phyloP scores from a whole-genome alignment of 2,329 filamentous ascomycete genomes.

The Verticillium zaregamsianum region DNA sequence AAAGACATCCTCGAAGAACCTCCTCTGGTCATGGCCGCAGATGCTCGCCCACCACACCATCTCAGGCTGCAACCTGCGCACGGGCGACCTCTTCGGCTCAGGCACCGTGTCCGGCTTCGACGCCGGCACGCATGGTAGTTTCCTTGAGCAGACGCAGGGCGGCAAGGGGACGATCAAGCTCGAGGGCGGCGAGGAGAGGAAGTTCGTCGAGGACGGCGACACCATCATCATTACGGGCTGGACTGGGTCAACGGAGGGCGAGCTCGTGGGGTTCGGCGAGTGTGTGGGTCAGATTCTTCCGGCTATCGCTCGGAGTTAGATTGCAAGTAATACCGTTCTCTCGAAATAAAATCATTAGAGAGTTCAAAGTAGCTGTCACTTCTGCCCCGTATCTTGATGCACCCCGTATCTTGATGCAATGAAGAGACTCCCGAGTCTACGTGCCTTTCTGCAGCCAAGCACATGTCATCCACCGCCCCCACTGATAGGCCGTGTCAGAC shows the following conservation, averaged over 20 bases:
- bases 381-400: neutral
- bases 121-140: conserved; percentile 59
- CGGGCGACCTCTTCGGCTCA: conserved; percentile 71
- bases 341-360: neutral
- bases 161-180: conserved; percentile 63
- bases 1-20: conserved; percentile 31
- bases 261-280: conserved; percentile 71
- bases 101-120: conserved; percentile 69
- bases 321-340: neutral
- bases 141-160: conserved; percentile 67
- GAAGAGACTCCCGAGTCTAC: neutral
- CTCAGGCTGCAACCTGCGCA: conserved; percentile 69
- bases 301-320: neutral
- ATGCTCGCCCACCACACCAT: conserved; percentile 80
- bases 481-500: too few relatives aligned
- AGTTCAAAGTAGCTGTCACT: neutral
- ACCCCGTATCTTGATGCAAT: neutral
- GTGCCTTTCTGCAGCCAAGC: neutral
- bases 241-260: conserved; percentile 59
- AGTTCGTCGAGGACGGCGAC: conserved; percentile 72
- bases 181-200: conserved; percentile 60
- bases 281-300: conserved; percentile 57
- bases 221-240: conserved; percentile 61
- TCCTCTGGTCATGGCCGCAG: conserved; percentile 78
- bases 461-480: too few relatives aligned